Conservation (phyloP, 305 asterid species). For the Andrographis paniculata region DNA sequence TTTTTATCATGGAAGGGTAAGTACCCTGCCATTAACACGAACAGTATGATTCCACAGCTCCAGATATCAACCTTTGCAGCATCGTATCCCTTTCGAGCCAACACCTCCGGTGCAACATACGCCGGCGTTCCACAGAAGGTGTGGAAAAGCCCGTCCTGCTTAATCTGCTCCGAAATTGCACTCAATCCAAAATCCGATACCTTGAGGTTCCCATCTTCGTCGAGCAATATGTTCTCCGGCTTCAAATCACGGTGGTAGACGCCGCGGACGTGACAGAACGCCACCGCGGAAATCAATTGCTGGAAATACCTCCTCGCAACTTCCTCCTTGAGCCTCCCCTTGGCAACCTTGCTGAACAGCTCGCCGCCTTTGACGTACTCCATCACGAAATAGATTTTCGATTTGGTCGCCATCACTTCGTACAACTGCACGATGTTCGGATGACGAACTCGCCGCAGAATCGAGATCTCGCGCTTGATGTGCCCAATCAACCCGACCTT, state of each 20-base stretch:
- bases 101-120: conserved; percentile 60
- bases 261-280: conserved; percentile 59
- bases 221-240: conserved; percentile 54
- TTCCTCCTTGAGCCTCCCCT: conserved; percentile 54
- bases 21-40: conserved; percentile 60
- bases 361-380: conserved; percentile 58
- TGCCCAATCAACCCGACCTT: conserved; percentile 44
- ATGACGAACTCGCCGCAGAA: conserved; percentile 48
- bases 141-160: conserved; percentile 59
- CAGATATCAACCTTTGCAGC: conserved; percentile 66
- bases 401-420: conserved; percentile 62
- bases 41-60: conserved; percentile 60
- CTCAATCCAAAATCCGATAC: conserved; percentile 67
- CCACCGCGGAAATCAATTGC: conserved; percentile 50
- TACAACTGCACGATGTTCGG: conserved; percentile 54
- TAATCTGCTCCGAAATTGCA: conserved; percentile 56
- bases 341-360: conserved; percentile 53
- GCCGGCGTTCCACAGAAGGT: conserved; percentile 70
- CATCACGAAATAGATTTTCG: conserved; percentile 53
- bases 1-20: conserved; percentile 58
- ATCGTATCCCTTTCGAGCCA: conserved; percentile 52
- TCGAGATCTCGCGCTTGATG: conserved; percentile 58
- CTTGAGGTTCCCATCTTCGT: conserved; percentile 52
- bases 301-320: conserved; percentile 50
- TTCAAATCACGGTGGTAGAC: conserved; percentile 60